phyloP scores from a whole-genome alignment of 2,329 filamentous ascomycete species.

The Colletotrichum chrysophilum region DNA sequence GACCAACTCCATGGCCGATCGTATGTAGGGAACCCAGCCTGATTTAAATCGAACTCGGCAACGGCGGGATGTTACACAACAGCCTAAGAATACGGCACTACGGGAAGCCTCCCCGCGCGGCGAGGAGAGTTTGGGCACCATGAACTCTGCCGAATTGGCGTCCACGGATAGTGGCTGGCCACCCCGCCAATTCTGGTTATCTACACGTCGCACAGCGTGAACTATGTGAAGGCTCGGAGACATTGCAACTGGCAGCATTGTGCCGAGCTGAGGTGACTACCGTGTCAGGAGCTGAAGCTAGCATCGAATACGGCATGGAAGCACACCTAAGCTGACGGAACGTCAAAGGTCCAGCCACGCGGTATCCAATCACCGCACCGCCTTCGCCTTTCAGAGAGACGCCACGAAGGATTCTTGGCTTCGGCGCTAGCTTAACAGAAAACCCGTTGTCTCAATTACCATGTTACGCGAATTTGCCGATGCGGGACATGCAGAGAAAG shows the following conservation, averaged over 20 bases:
- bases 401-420: background rate
- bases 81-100: background rate
- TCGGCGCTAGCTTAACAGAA: background rate
- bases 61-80: background rate
- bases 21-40: background rate
- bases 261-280: background rate
- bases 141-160: constrained; percentile 19
- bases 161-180: background rate
- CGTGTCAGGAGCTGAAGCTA: background rate
- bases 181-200: constrained; percentile 19
- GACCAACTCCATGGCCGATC: accelerated
- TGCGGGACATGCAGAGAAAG: background rate
- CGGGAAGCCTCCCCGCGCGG: background rate
- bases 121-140: background rate
- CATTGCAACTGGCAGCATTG: background rate
- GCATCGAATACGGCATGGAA: background rate
- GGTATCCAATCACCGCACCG: background rate
- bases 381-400: background rate
- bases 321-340: background rate
- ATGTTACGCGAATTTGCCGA: background rate
- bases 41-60: background rate
- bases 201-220: background rate
- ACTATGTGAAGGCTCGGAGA: background rate
- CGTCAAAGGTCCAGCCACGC: background rate
- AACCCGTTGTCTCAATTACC: background rate